Evolutionary conservation across 2,329 filamentous ascomycete species (phyloP), one percentile per base, ranked within the genome.

Genomic region (Calonectria hawksworthii): DNA sequence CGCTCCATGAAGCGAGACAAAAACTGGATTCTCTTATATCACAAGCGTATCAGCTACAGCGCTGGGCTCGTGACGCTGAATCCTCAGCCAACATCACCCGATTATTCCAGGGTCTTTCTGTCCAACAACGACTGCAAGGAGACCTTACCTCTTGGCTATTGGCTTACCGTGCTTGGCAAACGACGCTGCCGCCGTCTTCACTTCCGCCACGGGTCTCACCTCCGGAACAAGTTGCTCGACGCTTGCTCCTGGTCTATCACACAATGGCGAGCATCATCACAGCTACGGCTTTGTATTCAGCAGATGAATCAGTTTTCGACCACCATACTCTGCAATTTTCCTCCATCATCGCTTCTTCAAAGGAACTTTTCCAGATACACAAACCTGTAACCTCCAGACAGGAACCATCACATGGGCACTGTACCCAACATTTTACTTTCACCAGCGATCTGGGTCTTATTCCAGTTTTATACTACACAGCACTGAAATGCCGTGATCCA

Each of bases 211-310:
- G 11, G 59, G n/a, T 30, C n/a, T 36, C 68, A 41, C 16, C 23
- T 21, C 21, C 14, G 59, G 68, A 70, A n/a, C 68, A 56, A 23
- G 16, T 70, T 32, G 56, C 68, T 34, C 44, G 8, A 30, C 56
- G 18, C 11, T n/a, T 70, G 14, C 59, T 70, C 21, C 38, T 56
- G 32, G 32, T 65, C 14, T 65, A 70, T 47, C 59, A 70, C 32
- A 65, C 68, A 10, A 70, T 70, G 68, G 68, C 59, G 47, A 26
- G n/a, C 32, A 70, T 70, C 44, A 38, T 70, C 3, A 70, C 68
- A 16, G 56, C 56, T 2, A 65, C 59, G 32, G 68, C 68, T 38
- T 65, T 70, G 21, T 51, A 65, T 23, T 44, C 68, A 10, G 59
- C n/a, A 6, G 13, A 65, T 47, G 68, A 70, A 26, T 14, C 56